These are phyloP conservation scores for Zygoascus ofunaensis DNA, from an alignment of 805 yeast genomes.

Conservation along the genomic window DNA sequence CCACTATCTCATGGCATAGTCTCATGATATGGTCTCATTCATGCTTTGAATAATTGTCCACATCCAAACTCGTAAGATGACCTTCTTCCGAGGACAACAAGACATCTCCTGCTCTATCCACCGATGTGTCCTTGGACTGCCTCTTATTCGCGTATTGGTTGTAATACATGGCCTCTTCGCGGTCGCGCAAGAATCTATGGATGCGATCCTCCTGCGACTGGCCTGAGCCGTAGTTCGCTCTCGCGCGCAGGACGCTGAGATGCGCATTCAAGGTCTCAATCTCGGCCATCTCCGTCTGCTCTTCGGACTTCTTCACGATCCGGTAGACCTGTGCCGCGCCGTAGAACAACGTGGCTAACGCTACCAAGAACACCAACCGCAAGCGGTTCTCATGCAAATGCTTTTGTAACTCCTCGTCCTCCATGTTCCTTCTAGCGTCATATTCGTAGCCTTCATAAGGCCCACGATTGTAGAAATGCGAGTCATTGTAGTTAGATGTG, in stretches of 20 bases:
- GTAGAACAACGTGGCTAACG: slow-evolving; percentile 31
- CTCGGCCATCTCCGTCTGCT: slow-evolving; percentile 21
- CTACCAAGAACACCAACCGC: slow-evolving; percentile 38
- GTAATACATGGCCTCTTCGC: slow-evolving; percentile 19
- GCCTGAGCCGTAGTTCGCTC: slow-evolving; percentile 46
- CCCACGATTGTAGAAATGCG: slow-evolving; percentile 51
- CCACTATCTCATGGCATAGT: too few relatives aligned
- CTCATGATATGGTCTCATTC: too few relatives aligned
- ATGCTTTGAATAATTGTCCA: neutral
- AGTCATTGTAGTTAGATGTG: too few relatives aligned
- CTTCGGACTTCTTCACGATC: slow-evolving; percentile 17
- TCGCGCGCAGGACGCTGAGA: slow-evolving; percentile 28
- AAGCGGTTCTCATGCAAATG: slow-evolving; percentile 31
- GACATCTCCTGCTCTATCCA: neutral
- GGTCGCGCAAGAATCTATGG: slow-evolving; percentile 40
- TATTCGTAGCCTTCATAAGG: slow-evolving; percentile 55
- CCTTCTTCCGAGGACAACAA: neutral
- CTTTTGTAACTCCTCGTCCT: slow-evolving; percentile 30
- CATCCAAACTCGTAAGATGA: neutral
- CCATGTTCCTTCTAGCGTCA: slow-evolving; percentile 29
- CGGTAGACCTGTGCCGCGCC: slow-evolving; percentile 34
- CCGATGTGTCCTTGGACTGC: neutral
- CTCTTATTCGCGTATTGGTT: slow-evolving; percentile 12
- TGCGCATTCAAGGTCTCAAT: slow-evolving; percentile 34
- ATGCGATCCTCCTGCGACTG: slow-evolving; percentile 41